A percentile compares a stretch with the other conserved stretches of the same genome.
Conservation (phyloP, 345 rosid species). For the Camelina hispida region DNA sequence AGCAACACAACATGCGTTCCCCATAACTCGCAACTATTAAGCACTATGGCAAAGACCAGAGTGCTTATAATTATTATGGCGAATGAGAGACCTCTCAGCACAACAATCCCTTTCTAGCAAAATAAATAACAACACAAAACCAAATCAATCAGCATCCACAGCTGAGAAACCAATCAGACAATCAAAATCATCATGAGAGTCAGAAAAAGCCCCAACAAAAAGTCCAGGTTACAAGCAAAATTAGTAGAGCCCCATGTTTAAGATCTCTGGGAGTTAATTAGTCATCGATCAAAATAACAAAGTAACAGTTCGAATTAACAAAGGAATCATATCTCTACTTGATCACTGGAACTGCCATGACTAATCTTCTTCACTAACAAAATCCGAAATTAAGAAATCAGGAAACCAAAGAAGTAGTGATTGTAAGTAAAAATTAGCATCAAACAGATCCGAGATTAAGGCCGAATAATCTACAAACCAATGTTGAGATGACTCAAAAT, state of each 20-base stretch:
- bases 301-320: constrained; percentile 11
- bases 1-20: constrained; percentile 96
- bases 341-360: constrained; percentile 36
- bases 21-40: constrained; percentile 54
- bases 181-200: constrained; percentile 1
- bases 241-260: neutral
- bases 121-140: neutral
- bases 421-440: constrained; percentile 32
- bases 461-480: constrained; percentile 44
- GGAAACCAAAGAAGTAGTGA: constrained; percentile 44
- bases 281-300: constrained; percentile 21
- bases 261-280: constrained; percentile 21
- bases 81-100: no score
- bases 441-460: constrained; percentile 64
- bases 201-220: constrained; percentile 4
- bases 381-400: constrained; percentile 6
- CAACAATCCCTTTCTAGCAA: constrained; percentile 13
- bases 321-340: constrained; percentile 46
- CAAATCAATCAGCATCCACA: constrained; percentile 1
- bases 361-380: constrained; percentile 6
- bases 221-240: constrained; percentile 8
- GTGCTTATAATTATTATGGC: constrained; percentile 4
- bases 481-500: constrained; percentile 37
- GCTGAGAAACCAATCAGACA: neutral
- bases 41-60: constrained; percentile 17